A percentile compares a stretch with the other conserved stretches of the same genome.
Evolutionary conservation across 345 rosid species (phyloP).

Genomic region (Lumnitzera littorea): DNA sequence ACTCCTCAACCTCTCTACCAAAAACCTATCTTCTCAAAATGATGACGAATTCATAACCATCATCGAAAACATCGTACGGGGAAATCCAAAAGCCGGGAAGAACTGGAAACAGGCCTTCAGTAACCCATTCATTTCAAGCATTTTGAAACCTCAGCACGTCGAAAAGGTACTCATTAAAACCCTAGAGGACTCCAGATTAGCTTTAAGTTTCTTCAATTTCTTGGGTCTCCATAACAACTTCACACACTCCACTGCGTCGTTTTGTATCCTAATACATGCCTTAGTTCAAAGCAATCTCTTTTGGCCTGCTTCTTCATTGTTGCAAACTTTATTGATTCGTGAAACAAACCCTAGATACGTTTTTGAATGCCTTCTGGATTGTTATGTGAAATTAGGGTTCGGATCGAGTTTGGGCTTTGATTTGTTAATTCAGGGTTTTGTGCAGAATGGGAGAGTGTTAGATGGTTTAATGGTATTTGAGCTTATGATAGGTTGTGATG

Average conservation of each 20-base stretch:
- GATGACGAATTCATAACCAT: constrained; percentile 32
- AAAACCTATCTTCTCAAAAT: constrained; percentile 11
- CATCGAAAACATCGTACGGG: constrained; percentile 46
- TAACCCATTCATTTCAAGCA: constrained; percentile 23
- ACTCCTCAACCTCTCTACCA: constrained; percentile 14
- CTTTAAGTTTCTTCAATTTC: constrained; percentile 80
- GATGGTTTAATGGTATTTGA: constrained; percentile 51
- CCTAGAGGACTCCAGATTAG: constrained; percentile 65
- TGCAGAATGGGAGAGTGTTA: constrained; percentile 43
- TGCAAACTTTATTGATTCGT: constrained; percentile 70
- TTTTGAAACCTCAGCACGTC: constrained; percentile 46
- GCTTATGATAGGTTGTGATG: constrained; percentile 43
- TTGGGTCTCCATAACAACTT: constrained; percentile 71
- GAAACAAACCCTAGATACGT: constrained; percentile 47
- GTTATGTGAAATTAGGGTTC: constrained; percentile 36
- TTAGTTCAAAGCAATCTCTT: constrained; percentile 40
- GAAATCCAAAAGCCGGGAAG: constrained; percentile 14
- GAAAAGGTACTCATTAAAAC: constrained; percentile 53
- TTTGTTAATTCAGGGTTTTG: constrained; percentile 67
- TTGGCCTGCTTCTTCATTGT: constrained; percentile 91
- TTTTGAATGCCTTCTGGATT: constrained; percentile 39
- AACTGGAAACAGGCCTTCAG: constrained; percentile 65
- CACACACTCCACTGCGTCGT: constrained; percentile 62
- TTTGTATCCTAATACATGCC: constrained; percentile 71
- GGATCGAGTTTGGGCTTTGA: constrained; percentile 65